Conservation (phyloP, 169 alveolate species). For the Eimeria acervulina region DNA sequence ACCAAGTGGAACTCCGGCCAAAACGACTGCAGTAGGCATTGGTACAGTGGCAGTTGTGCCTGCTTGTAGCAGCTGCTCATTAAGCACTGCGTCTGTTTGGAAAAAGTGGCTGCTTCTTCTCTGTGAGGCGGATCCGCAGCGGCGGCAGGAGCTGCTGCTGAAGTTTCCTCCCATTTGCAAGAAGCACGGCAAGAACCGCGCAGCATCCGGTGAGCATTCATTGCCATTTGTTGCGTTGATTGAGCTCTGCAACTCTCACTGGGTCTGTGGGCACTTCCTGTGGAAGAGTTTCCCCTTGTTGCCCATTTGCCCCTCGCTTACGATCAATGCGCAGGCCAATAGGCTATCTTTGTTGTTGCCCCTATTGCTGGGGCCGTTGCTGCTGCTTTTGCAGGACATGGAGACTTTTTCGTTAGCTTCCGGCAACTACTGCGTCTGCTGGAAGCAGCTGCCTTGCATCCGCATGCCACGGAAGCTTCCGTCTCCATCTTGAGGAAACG, state of each 20-base stretch:
- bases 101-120: conserved; percentile 53
- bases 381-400: conserved; percentile 5
- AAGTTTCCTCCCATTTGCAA: conserved; percentile 32
- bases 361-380: background rate
- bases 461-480: conserved; percentile 65
- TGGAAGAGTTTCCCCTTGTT: background rate
- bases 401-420: conserved; percentile 29
- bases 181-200: conserved; percentile 13
- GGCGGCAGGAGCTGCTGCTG: conserved; percentile 43
- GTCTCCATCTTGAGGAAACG: conserved; percentile 36
- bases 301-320: background rate
- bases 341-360: background rate
- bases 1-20: background rate
- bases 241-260: no score
- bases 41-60: conserved; percentile 41
- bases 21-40: background rate
- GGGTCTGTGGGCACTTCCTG: background rate
- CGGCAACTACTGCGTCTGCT: conserved; percentile 60
- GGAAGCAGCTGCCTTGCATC: conserved; percentile 69
- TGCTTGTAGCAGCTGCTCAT: conserved; percentile 66
- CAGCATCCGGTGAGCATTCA: conserved; percentile 7
- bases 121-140: conserved; percentile 25
- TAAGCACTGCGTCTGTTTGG: conserved; percentile 6
- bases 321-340: background rate
- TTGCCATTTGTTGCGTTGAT: background rate